Base-by-base conservation (phyloP, 2,329 filamentous ascomycete genomes). In the Calycina marina region DNA sequence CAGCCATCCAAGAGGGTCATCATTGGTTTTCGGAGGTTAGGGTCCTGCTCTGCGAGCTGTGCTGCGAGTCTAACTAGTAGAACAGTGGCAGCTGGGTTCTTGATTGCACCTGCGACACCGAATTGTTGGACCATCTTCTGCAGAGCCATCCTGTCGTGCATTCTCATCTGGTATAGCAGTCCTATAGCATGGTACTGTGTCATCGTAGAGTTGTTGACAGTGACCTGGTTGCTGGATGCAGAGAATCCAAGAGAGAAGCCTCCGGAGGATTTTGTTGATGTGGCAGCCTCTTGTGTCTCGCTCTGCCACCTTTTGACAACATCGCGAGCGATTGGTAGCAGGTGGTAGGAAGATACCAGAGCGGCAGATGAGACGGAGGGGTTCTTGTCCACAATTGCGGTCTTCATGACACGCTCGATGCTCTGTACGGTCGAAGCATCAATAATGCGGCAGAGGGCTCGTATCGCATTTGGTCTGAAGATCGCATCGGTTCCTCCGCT, bases 51-150 rank as follows among this genome's bases (percentile, higher is more conserved):
- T 18, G 88, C 88, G 40, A 98, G 66, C 63, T 93, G 90, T 25
- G 88, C 83, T 18, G 90, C 90, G 43, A 98, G 62, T 46, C 90
- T 73, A 34, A 98, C 90, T 16, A 98, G 69, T 72, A 98, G 77
- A 31, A 98, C 74, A 37, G 86, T 78, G 18, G 86, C 90, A 38
- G 88, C 83, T 13, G 90, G 85, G 58, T 82, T 94, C 73, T 94
- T 96, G 40, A 96, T 78, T 8, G 84, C 84, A 37, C 90, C 90
- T 11, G 85, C 73, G 32, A 78, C 77, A 32, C 85, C 85, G 55
- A 94, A 96, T 57, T 98, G 90, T 62, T 98, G 90, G n/a, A 98
- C 88, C 90, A 98, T 96, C 70, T 98, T 98, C 39, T 96, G 88
- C 48, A 98, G 62, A 14, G 90, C 86, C 90, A 98, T 98, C 49